phyloP scores from a whole-genome alignment of 2,329 filamentous ascomycete species.

The Verticillium nonalfalfae region DNA sequence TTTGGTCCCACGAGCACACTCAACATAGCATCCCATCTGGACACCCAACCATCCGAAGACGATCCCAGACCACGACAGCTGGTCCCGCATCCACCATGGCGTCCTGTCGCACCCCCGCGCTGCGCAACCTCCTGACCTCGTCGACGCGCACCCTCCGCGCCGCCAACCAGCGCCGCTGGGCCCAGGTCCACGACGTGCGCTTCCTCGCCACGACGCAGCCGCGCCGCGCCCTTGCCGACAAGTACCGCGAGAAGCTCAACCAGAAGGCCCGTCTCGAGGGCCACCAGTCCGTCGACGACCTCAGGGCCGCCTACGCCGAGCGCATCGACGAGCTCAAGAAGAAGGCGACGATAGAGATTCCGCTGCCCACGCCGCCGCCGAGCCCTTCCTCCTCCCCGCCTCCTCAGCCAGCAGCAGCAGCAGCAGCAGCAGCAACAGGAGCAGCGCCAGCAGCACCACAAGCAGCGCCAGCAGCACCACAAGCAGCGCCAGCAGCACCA shows the following conservation, averaged over 20 bases:
- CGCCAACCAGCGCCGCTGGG: constrained; percentile 70
- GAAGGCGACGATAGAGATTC: constrained; percentile 28
- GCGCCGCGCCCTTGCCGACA: constrained; percentile 65
- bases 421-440: too few relatives aligned
- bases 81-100: constrained; percentile 32
- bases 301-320: constrained; percentile 79
- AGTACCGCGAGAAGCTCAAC: constrained; percentile 81
- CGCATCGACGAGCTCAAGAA: constrained; percentile 70
- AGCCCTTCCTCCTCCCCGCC: constrained; percentile 4
- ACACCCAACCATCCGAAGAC: too few relatives aligned
- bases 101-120: constrained; percentile 36
- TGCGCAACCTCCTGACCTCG: constrained; percentile 37
- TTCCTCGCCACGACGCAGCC: constrained; percentile 76
- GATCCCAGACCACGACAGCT: too few relatives aligned
- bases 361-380: constrained; percentile 21
- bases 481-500: too few relatives aligned
- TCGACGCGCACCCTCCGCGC: constrained; percentile 23
- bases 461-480: too few relatives aligned
- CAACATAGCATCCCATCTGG: too few relatives aligned
- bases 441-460: too few relatives aligned
- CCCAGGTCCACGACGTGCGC: constrained; percentile 85
- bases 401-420: constrained; percentile 15
- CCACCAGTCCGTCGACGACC: constrained; percentile 61
- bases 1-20: too few relatives aligned
- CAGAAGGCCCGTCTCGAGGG: constrained; percentile 72